Evolutionary conservation across 2,329 filamentous ascomycete species (phyloP).

Genomic region (Cladosporium sp.): DNA sequence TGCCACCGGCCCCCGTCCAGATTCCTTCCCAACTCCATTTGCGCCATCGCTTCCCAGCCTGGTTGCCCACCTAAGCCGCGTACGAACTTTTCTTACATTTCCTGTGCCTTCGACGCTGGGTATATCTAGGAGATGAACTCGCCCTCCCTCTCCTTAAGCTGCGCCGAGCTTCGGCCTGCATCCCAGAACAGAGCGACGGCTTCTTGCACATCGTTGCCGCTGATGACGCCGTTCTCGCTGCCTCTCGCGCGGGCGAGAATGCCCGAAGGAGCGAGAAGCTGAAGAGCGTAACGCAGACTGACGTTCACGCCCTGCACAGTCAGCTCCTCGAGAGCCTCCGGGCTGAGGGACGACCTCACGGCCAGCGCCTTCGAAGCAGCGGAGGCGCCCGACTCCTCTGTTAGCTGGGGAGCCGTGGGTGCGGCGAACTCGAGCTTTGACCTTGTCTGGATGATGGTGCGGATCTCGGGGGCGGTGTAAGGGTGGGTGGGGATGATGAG

Average conservation of each 20-base stretch:
- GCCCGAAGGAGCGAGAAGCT: constrained; percentile 81
- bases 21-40: constrained; percentile 1
- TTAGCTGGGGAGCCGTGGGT: constrained; percentile 28
- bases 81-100: not conserved
- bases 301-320: constrained; percentile 81
- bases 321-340: constrained; percentile 80
- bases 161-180: constrained; percentile 41
- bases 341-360: constrained; percentile 71
- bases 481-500: constrained; percentile 93
- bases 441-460: constrained; percentile 80
- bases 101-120: too few species aligned
- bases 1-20: not conserved
- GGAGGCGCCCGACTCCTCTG: constrained; percentile 18
- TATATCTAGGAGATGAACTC: constrained; percentile 28
- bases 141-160: constrained; percentile 25
- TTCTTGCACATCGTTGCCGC: constrained; percentile 51
- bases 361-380: constrained; percentile 46
- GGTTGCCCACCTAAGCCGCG: not conserved
- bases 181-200: constrained; percentile 44
- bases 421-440: constrained; percentile 42
- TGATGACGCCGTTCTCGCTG: constrained; percentile 34
- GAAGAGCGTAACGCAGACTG: constrained; percentile 85
- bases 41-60: constrained; percentile 8
- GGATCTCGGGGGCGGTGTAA: constrained; percentile 84
- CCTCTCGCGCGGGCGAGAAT: constrained; percentile 73